Evolutionary conservation across 208 protist genomes (phyloP).

Genomic region (Acanthamoeba culbertsoni): DNA sequence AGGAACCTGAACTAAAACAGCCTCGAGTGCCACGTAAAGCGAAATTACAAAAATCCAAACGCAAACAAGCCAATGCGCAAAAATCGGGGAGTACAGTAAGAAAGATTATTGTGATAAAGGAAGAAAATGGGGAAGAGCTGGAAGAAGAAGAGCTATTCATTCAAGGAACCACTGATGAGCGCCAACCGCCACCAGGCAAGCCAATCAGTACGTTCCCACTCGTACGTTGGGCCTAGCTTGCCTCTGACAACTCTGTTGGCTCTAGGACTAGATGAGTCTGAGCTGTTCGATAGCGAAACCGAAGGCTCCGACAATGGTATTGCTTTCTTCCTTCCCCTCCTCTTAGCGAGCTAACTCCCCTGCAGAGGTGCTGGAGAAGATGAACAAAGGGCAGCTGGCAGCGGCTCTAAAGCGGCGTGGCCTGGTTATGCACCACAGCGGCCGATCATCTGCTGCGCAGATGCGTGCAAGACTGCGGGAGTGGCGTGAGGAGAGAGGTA

Average conservation of each 20-base stretch:
- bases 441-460: neutral
- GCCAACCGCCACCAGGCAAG: neutral
- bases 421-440: neutral
- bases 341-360: neutral
- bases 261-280: neutral
- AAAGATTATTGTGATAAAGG: neutral
- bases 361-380: neutral
- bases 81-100: neutral
- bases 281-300: neutral
- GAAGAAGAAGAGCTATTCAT: neutral
- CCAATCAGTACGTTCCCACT: neutral
- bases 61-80: neutral
- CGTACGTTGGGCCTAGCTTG: neutral
- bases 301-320: neutral
- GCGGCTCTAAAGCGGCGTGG: neutral
- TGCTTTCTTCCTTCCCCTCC: neutral
- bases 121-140: neutral
- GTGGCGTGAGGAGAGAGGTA: neutral
- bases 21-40: neutral
- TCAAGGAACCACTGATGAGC: neutral
- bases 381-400: neutral
- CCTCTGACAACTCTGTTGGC: neutral
- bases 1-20: too few species aligned
- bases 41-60: neutral
- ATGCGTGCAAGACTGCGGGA: neutral